Percentiles rank a stretch among this genome's conserved stretches.
Evolutionary conservation across 176 grass and related monocot genomes (phyloP).

Genomic region (Triticum urartu): DNA sequence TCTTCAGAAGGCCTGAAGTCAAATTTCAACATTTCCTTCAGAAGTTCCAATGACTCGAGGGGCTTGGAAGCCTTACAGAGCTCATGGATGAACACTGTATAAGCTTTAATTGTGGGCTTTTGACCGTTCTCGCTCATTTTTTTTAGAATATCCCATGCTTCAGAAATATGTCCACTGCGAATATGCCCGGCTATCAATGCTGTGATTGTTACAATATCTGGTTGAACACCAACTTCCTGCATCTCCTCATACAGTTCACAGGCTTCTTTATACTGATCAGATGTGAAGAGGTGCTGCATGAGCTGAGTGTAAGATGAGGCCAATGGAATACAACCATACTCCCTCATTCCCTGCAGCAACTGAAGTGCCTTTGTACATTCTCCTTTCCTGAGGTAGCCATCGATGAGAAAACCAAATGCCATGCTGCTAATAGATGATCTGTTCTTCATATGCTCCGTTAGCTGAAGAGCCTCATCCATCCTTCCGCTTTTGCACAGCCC

Average conservation of each 20-base stretch:
- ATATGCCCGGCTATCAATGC: constrained; percentile 64
- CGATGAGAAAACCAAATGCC: constrained; percentile 50
- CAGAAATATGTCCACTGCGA: constrained; percentile 51
- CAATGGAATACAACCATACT: constrained; percentile 45
- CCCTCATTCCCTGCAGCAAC: constrained; percentile 55
- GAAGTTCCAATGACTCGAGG: constrained; percentile 60
- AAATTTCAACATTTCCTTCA: constrained; percentile 56
- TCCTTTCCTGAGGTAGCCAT: constrained; percentile 64
- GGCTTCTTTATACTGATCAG: constrained; percentile 51
- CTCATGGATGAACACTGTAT: constrained; percentile 76
- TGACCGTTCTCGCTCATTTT: constrained; percentile 49
- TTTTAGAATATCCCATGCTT: constrained; percentile 61
- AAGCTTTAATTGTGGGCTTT: constrained; percentile 62
- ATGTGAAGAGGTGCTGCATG: constrained; percentile 67
- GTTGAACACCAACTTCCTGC: constrained; percentile 48
- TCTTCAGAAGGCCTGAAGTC: constrained; percentile 47
- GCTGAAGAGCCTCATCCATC: constrained; percentile 57
- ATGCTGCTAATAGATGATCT: constrained; percentile 32
- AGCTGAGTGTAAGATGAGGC: constrained; percentile 77
- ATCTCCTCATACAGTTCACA: constrained; percentile 70
- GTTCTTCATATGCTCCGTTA: constrained; percentile 46
- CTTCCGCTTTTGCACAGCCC: constrained; percentile 61
- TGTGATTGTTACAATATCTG: constrained; percentile 61
- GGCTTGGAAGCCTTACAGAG: constrained; percentile 70
- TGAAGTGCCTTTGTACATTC: constrained; percentile 51